Percentiles rank a stretch among this genome's conserved stretches.
These are phyloP conservation scores for Cordyceps javanica DNA, from an alignment of 2,329 filamentous ascomycete genomes.

Conservation along the genomic window DNA sequence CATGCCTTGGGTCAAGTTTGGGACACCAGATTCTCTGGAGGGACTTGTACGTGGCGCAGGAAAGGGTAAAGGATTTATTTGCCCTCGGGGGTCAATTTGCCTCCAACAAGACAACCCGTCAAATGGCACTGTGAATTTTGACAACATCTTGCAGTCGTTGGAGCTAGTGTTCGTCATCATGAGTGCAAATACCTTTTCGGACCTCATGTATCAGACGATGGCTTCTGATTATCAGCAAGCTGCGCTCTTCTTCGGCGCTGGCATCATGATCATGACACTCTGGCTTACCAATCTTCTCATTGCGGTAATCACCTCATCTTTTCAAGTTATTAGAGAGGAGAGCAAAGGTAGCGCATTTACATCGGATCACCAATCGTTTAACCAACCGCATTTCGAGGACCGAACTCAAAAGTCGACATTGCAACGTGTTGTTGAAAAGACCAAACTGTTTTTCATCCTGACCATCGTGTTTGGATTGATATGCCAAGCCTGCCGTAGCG, in stretches of 20 bases:
- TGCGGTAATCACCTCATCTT: conserved; percentile 96
- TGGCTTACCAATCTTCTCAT: conserved; percentile 95
- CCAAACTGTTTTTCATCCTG: conserved; percentile 68
- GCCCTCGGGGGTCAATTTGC: conserved; percentile 76
- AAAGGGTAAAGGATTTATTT: conserved; percentile 77
- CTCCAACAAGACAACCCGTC: conserved; percentile 73
- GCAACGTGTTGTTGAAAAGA: conserved; percentile 69
- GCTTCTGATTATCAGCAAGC: conserved; percentile 86
- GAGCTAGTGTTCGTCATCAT: conserved; percentile 97
- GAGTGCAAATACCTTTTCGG: conserved; percentile 94
- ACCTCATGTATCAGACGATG: conserved; percentile 89
- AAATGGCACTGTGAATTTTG: conserved; percentile 84
- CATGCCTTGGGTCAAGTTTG: conserved; percentile 60
- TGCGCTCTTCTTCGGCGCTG: conserved; percentile 67
- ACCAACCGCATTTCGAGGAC: conserved; percentile 32
- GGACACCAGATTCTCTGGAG: conserved; percentile 28
- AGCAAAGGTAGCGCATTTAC: conserved; percentile 92
- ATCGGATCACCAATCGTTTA: conserved; percentile 52
- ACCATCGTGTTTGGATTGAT: conserved; percentile 78
- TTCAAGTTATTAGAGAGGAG: conserved; percentile 96
- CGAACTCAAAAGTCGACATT: conserved; percentile 40
- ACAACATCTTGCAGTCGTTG: conserved; percentile 86
- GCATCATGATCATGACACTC: conserved; percentile 86
- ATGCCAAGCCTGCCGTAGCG: conserved; percentile 69
- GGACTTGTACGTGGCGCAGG: conserved; percentile 45